A percentile compares a stretch with the other conserved stretches of the same genome.
phyloP scores from a whole-genome alignment of 2,329 filamentous ascomycete species.

The Ophiostoma australiae region DNA sequence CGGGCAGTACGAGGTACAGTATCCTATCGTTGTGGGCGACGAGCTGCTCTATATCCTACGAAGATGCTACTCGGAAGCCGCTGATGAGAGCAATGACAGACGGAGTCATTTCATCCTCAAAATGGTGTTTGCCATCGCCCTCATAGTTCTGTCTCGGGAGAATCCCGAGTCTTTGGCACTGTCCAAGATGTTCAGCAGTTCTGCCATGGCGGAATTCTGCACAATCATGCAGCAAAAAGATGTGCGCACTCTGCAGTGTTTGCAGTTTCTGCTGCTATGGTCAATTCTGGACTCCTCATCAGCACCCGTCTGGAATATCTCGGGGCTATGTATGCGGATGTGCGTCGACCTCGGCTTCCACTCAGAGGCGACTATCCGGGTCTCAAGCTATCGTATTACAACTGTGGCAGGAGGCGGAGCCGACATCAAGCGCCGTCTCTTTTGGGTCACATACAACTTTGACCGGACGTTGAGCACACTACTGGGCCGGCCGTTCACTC shows the following conservation, averaged over 20 bases:
- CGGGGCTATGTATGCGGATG: slow-evolving; percentile 30
- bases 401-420: slow-evolving; percentile 18
- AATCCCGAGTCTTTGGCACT: slow-evolving; percentile 27
- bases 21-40: slow-evolving; percentile 28
- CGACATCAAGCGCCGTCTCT: slow-evolving; percentile 28
- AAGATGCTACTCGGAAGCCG: slow-evolving; percentile 14
- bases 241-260: slow-evolving; percentile 28
- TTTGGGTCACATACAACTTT: slow-evolving; percentile 31
- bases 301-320: slow-evolving; percentile 30
- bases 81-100: no score
- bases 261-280: slow-evolving; percentile 28
- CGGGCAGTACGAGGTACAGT: slow-evolving; percentile 29
- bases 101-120: slow-evolving; percentile 29
- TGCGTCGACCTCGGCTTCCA: slow-evolving; percentile 30
- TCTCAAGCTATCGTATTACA: not conserved
- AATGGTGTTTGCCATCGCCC: slow-evolving; percentile 28
- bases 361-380: slow-evolving; percentile 26
- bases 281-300: slow-evolving; percentile 28
- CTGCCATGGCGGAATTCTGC: slow-evolving; percentile 28
- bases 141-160: slow-evolving; percentile 27
- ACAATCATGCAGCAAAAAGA: slow-evolving; percentile 28
- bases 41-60: slow-evolving; percentile 23
- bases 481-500: slow-evolving; percentile 29
- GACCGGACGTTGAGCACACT: slow-evolving; percentile 30
- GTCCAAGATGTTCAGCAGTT: slow-evolving; percentile 25